Percentiles rank a stretch among this genome's conserved stretches.
These are phyloP conservation scores for Leucocoprinus leucothites DNA, from an alignment of 768 basidiomycete genomes.

Conservation along the genomic window DNA sequence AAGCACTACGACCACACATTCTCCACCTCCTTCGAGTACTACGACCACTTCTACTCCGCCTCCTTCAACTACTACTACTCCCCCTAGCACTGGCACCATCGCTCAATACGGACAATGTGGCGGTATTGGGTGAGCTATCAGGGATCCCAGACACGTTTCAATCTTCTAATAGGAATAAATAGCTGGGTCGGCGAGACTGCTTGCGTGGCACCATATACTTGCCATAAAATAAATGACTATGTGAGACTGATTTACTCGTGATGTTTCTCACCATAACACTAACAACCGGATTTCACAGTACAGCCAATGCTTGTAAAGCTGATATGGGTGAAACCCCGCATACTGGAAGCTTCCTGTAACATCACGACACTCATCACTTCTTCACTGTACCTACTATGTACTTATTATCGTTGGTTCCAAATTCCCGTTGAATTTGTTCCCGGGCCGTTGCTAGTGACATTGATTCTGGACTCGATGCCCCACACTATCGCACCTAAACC, in stretches of 20 bases:
- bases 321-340: too few species aligned
- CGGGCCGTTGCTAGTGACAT: too few species aligned
- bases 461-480: too few species aligned
- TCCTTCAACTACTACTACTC: conserved; percentile 15
- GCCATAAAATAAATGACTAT: conserved; percentile 18
- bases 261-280: background rate
- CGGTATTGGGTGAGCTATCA: conserved; percentile 24
- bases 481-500: too few species aligned
- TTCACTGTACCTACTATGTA: too few species aligned
- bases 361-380: too few species aligned
- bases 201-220: conserved; percentile 21
- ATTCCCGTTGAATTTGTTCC: too few species aligned
- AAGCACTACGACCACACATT: too few species aligned
- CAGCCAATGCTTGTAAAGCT: conserved; percentile 4
- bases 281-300: background rate
- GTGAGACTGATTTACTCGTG: conserved; percentile 11
- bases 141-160: background rate
- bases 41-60: conserved; percentile 14
- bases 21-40: background rate
- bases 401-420: too few species aligned
- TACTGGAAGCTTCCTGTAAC: too few species aligned
- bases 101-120: conserved; percentile 43
- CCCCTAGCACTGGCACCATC: conserved; percentile 23
- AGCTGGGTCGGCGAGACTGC: conserved; percentile 16
- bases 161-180: background rate